These are phyloP conservation scores for Yamagishiella unicocca DNA, from an alignment of 139 green algal species.

Conservation along the genomic window DNA sequence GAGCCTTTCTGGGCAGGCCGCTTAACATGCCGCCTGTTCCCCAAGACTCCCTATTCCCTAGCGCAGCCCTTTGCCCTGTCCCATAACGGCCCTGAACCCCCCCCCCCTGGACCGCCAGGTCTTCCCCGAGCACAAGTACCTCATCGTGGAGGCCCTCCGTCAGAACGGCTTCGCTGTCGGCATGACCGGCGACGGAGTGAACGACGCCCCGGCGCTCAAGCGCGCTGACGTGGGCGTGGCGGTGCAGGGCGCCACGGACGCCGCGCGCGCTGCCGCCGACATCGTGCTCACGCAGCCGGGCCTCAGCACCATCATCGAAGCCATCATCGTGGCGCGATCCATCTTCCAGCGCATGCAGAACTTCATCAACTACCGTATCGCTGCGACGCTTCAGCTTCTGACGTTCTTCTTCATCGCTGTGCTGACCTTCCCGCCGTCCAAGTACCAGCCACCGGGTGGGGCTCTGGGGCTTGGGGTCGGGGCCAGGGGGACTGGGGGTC, in stretches of 20 bases:
- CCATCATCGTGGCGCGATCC: constrained; percentile 78
- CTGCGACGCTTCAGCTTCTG: constrained; percentile 55
- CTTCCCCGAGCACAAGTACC: constrained; percentile 85
- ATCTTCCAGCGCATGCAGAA: constrained; percentile 94
- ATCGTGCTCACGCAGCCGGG: constrained; percentile 90
- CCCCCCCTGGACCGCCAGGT: constrained; percentile 28
- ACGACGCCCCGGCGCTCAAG: constrained; percentile 98
- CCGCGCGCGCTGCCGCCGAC: constrained; percentile 88
- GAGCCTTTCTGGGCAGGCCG: too few species aligned
- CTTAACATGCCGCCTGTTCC: too few species aligned
- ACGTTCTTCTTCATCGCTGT: constrained; percentile 92
- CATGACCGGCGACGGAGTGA: constrained; percentile 99
- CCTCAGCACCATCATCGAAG: constrained; percentile 83
- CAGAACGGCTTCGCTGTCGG: constrained; percentile 79
- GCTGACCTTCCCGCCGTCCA: constrained; percentile 76
- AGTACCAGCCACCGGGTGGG: constrained; percentile 57
- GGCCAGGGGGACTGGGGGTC: too few species aligned
- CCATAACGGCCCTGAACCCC: too few species aligned
- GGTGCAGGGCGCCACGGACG: constrained; percentile 93
- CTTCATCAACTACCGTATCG: constrained; percentile 88
- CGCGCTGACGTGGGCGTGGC: constrained; percentile 98
- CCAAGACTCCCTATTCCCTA: too few species aligned
- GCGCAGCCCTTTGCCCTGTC: too few species aligned
- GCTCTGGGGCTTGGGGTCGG: too few species aligned
- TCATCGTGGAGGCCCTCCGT: constrained; percentile 83